phyloP scores from a whole-genome alignment of 257 asterid genomes.

The Nicotiana knightiana region DNA sequence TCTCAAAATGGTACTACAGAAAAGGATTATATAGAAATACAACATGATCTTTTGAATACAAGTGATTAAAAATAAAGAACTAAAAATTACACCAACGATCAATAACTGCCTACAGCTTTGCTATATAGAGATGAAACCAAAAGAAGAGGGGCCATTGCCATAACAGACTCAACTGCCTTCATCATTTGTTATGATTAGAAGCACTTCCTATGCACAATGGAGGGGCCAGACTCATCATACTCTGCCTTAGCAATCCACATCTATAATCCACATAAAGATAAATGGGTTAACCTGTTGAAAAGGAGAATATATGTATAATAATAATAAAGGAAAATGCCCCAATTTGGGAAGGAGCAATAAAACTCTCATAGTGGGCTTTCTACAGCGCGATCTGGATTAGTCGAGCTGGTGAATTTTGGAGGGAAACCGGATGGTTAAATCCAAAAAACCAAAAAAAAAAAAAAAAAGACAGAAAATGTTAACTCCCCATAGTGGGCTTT shows the following conservation, averaged over 20 bases:
- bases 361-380: background rate
- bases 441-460: no score
- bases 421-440: background rate
- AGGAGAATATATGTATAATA: background rate
- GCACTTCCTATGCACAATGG: slow-evolving; percentile 9
- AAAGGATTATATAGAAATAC: background rate
- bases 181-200: background rate
- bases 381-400: background rate
- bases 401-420: background rate
- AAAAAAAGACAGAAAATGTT: background rate
- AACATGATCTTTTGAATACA: background rate
- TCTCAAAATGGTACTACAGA: background rate
- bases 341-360: background rate
- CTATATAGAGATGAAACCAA: background rate
- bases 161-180: background rate
- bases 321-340: background rate
- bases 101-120: background rate
- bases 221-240: slow-evolving; percentile 8
- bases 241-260: slow-evolving; percentile 8
- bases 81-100: background rate
- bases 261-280: slow-evolving; percentile 1
- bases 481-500: background rate
- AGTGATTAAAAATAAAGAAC: background rate
- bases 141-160: background rate
- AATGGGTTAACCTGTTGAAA: background rate